A percentile compares a stretch with the other conserved stretches of the same genome.
These are phyloP conservation scores for Fusarium sp. DNA, from an alignment of 2,329 filamentous ascomycete genomes.

Conservation along the genomic window DNA sequence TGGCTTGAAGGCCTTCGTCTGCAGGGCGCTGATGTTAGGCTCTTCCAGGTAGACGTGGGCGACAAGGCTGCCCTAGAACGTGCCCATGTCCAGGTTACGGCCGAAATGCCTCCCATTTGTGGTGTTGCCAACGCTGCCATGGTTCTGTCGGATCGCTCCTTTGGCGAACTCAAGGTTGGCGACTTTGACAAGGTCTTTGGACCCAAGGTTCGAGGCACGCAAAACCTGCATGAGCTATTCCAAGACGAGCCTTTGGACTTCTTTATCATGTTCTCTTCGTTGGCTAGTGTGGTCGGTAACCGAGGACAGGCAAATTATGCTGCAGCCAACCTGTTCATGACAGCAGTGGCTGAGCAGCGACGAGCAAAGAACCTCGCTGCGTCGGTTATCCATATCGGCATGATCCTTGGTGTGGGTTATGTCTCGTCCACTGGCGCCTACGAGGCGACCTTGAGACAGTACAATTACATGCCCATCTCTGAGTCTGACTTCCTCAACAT, in stretches of 20 bases:
- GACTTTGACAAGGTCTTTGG: neutral
- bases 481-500: neutral
- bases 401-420: constrained; percentile 3
- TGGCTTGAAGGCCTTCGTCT: neutral
- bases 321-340: neutral
- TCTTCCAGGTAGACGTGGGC: neutral
- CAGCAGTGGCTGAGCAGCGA: neutral
- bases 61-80: neutral
- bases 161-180: neutral
- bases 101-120: neutral
- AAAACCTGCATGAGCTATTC: neutral
- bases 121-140: neutral
- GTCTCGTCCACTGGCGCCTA: neutral
- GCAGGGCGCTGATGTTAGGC: neutral
- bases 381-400: neutral
- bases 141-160: neutral
- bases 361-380: neutral
- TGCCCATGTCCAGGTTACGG: neutral
- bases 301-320: constrained; percentile 6
- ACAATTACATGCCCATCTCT: neutral
- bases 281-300: constrained; percentile 1
- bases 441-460: neutral
- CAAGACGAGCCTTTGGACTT: neutral
- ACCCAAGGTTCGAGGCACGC: constrained; percentile 3
- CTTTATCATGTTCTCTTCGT: neutral